phyloP scores from a whole-genome alignment of 2,329 filamentous ascomycete species.

The Aspergillus fumigatus region DNA sequence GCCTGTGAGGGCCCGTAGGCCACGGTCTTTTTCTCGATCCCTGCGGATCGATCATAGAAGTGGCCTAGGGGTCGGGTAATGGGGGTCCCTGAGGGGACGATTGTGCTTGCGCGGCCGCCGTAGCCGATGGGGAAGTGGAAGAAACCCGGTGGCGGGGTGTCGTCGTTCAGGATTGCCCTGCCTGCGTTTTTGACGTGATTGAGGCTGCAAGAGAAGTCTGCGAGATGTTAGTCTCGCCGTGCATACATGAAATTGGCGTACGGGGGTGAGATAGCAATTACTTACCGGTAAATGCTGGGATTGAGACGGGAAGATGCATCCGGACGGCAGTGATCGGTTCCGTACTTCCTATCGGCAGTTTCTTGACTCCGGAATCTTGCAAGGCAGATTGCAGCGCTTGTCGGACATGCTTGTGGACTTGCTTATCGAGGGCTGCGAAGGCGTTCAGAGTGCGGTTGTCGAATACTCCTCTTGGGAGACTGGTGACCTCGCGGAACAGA shows the following conservation, averaged over 20 bases:
- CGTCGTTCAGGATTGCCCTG: conserved; percentile 21
- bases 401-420: conserved; percentile 38
- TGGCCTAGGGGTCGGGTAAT: conserved; percentile 46
- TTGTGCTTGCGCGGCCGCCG: conserved; percentile 51
- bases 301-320: conserved; percentile 53
- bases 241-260: conserved; percentile 23
- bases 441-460: conserved; percentile 42
- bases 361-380: neutral
- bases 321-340: conserved; percentile 37
- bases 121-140: conserved; percentile 51
- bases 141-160: conserved; percentile 32
- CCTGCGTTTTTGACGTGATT: conserved; percentile 25
- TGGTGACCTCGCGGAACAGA: no score
- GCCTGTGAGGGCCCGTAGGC: conserved; percentile 18
- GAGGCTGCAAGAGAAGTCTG: conserved; percentile 37
- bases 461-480: conserved; percentile 23
- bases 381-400: conserved; percentile 29
- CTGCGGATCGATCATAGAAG: conserved; percentile 15
- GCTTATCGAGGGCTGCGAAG: conserved; percentile 45
- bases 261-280: conserved; percentile 52
- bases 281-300: conserved; percentile 56
- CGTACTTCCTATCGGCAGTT: conserved; percentile 14
- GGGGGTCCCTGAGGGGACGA: conserved; percentile 47
- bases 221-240: conserved; percentile 40
- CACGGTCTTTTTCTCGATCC: conserved; percentile 15